Conservation (phyloP, 352 stramenopile genomes). For the Phytophthora cryptogea region DNA sequence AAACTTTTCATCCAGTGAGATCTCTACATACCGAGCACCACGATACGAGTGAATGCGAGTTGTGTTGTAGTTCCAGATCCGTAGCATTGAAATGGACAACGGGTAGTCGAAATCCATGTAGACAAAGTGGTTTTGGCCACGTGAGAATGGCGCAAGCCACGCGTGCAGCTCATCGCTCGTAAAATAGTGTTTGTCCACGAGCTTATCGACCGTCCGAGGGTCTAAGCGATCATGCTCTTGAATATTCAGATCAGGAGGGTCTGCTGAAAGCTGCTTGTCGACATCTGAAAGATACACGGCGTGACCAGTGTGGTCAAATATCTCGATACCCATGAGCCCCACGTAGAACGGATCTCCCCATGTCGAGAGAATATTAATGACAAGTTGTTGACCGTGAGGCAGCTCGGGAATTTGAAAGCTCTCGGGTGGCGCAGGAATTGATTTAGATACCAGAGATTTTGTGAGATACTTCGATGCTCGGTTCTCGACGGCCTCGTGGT, state of each 20-base stretch:
- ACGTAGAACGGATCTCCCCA: slow-evolving; percentile 93
- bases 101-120: slow-evolving; percentile 81
- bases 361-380: slow-evolving; percentile 87
- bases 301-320: slow-evolving; percentile 86
- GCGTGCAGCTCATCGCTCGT: slow-evolving; percentile 89
- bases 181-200: slow-evolving; percentile 88
- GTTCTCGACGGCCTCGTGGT: slow-evolving; percentile 12
- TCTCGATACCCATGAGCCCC: slow-evolving; percentile 88
- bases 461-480: slow-evolving; percentile 26
- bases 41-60: slow-evolving; percentile 81
- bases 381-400: slow-evolving; percentile 66
- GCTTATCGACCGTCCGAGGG: slow-evolving; percentile 86
- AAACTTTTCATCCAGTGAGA: slow-evolving; percentile 56
- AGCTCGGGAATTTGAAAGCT: slow-evolving; percentile 75
- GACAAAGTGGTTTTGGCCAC: slow-evolving; percentile 75
- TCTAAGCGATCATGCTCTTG: slow-evolving; percentile 75
- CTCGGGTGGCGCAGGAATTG: slow-evolving; percentile 27
- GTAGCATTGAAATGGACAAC: slow-evolving; percentile 80
- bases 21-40: slow-evolving; percentile 64
- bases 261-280: slow-evolving; percentile 74
- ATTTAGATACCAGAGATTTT: slow-evolving; percentile 16
- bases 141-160: slow-evolving; percentile 88
- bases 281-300: slow-evolving; percentile 59
- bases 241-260: slow-evolving; percentile 84
- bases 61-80: slow-evolving; percentile 91